Evolutionary conservation across 148 eudicot genomes (phyloP).

Genomic region (Diospyros kaki): DNA sequence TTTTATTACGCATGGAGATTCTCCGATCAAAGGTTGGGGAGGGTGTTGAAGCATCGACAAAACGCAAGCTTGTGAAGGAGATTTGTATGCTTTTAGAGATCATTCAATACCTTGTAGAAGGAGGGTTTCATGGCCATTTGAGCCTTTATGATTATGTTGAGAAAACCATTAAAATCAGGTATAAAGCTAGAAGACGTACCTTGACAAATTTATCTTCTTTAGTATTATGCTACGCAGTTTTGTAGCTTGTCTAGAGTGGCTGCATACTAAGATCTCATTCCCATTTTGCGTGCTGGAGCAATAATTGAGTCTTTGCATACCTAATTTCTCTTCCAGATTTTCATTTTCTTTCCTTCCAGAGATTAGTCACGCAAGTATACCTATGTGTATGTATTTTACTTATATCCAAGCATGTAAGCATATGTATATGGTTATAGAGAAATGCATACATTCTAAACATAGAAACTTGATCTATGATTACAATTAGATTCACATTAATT

Average conservation of each 20-base stretch:
- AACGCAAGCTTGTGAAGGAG: conserved; percentile 72
- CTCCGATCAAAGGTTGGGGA: conserved; percentile 50
- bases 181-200: background rate
- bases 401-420: background rate
- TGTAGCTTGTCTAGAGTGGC: background rate
- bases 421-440: background rate
- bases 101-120: conserved; percentile 77
- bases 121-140: conserved; percentile 80
- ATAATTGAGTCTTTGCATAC: background rate
- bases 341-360: background rate
- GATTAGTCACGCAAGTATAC: too few relatives aligned
- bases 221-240: background rate
- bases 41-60: conserved; percentile 43
- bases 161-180: conserved; percentile 68
- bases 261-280: background rate
- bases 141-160: conserved; percentile 71
- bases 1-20: conserved; percentile 90
- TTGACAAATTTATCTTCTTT: background rate
- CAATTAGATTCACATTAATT: background rate
- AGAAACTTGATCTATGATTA: conserved; percentile 3
- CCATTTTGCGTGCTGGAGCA: background rate
- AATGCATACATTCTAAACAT: background rate
- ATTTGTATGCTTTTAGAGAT: conserved; percentile 73
- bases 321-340: background rate
- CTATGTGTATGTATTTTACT: background rate